A percentile compares a stretch with the other conserved stretches of the same genome.
These are phyloP conservation scores for Gigaspora rosea DNA, from an alignment of 192 early-diverging fungal species.

Conservation along the genomic window DNA sequence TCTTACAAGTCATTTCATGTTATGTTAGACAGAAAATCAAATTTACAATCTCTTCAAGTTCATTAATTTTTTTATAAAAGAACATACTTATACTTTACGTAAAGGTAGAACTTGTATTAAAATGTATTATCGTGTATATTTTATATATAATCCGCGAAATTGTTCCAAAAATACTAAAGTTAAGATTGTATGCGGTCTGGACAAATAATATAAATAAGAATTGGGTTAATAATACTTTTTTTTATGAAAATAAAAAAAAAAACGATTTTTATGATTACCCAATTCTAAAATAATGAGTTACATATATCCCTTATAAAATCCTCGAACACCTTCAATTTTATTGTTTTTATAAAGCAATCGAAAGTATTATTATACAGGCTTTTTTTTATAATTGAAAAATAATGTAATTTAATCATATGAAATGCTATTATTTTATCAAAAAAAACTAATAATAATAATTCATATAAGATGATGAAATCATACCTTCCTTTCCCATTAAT, in stretches of 20 bases:
- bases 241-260: not conserved
- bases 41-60: too few relatives aligned
- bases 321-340: conserved; percentile 77
- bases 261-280: conserved; percentile 55
- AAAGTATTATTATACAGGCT: conserved; percentile 75
- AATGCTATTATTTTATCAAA: not conserved
- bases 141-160: conserved; percentile 29
- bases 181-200: conserved; percentile 85
- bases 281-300: conserved; percentile 87
- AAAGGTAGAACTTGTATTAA: too few relatives aligned
- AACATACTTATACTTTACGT: too few relatives aligned
- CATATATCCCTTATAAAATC: conserved; percentile 93
- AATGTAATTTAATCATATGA: not conserved
- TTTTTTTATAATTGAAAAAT: not conserved
- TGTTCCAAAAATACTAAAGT: conserved; percentile 93
- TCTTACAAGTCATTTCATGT: too few relatives aligned
- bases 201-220: conserved; percentile 2
- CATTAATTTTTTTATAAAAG: too few relatives aligned
- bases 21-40: too few relatives aligned
- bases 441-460: not conserved
- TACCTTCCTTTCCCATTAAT: conserved; percentile 24
- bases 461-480: not conserved
- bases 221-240: not conserved
- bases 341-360: conserved; percentile 87
- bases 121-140: not conserved